Evolutionary conservation across 1,284 basidiomycete genomes (phyloP), one percentile per base, ranked within the genome.

Genomic region (Cystodermella granulosa): DNA sequence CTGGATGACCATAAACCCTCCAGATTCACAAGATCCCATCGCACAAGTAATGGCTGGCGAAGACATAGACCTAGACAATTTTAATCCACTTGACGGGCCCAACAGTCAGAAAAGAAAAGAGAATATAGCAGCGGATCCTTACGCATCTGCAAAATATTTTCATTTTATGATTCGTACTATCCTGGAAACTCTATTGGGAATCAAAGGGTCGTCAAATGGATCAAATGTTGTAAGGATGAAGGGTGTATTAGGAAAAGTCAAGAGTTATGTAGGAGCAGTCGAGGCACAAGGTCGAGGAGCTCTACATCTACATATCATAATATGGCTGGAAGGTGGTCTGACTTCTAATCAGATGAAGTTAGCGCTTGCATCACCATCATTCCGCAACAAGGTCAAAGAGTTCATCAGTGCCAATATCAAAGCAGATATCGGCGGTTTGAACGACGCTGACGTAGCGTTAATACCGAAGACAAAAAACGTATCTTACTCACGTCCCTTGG

Each of bases 61-160:
- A 40, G 46, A 69, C 0, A 70, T 75, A 3, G 52, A 74, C 35
- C 34, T 74, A 23, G 65, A 74, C 41, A 5, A 43, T 0, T 71
- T 73, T 42, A 24, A 46, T 1, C 20, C 49, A 3, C 49, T 50
- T 4, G 17, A 46, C 4, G 69, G 66, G 0, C 71, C 66, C 0
- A 55, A 55, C 17, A 51, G 44, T 4, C 45, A 54, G 0, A 13
- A 61, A 36, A 53, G 62, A 0, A 59, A 60, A 1, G 5, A 41
- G 1, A 72, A 68, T 37, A 60, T 74, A 3, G 63, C 69, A 0
- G 8, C 22, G 0, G 67, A 76, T 55, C 68, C 69, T 11, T 74
- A 58, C 48, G 67, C 67, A 0, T 56, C 67, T 0, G 63, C 67
- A 0, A 55, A 67, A 34, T 75, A 65, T 45, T 75, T 70, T 45